Evolutionary conservation across 1,139 yeast species (phyloP).

Genomic region (Hansenula lynferdii): DNA sequence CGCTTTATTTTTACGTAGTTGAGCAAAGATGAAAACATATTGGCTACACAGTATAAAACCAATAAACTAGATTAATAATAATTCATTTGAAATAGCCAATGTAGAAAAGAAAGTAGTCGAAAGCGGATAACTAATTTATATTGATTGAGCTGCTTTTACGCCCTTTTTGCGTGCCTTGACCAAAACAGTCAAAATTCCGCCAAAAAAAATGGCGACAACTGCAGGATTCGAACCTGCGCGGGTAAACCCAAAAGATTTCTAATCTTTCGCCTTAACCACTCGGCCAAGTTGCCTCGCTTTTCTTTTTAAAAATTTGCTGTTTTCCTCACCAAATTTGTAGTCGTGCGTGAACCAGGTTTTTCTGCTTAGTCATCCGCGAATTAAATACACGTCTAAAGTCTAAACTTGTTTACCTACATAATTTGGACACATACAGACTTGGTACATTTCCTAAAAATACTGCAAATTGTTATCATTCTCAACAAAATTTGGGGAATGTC

Average conservation of each 20-base stretch:
- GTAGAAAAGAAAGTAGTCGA: too few species aligned
- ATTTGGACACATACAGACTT: neutral
- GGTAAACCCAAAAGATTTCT: conserved; percentile 47
- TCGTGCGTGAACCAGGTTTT: too few species aligned
- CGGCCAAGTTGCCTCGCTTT: conserved; percentile 40
- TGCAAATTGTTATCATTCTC: too few species aligned
- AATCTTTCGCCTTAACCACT: conserved; percentile 52
- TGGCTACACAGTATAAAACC: neutral
- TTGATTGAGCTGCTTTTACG: too few species aligned
- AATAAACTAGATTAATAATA: too few species aligned
- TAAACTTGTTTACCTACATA: neutral
- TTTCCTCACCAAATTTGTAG: too few species aligned
- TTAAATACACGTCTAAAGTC: too few species aligned
- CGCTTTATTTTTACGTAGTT: conserved; percentile 65
- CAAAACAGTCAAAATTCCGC: too few species aligned
- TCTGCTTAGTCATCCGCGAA: too few species aligned
- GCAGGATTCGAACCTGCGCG: conserved; percentile 47
- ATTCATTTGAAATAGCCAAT: too few species aligned
- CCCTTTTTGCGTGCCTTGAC: too few species aligned
- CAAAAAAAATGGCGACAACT: conserved; percentile 33
- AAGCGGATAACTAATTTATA: too few species aligned
- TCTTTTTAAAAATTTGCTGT: neutral
- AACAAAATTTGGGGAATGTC: neutral
- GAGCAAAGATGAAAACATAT: conserved; percentile 74
- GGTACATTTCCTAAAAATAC: neutral